Percentiles rank a stretch among this genome's conserved stretches.
phyloP scores from a whole-genome alignment of 352 stramenopile species.

The Phytopythium cucurbitacearum region DNA sequence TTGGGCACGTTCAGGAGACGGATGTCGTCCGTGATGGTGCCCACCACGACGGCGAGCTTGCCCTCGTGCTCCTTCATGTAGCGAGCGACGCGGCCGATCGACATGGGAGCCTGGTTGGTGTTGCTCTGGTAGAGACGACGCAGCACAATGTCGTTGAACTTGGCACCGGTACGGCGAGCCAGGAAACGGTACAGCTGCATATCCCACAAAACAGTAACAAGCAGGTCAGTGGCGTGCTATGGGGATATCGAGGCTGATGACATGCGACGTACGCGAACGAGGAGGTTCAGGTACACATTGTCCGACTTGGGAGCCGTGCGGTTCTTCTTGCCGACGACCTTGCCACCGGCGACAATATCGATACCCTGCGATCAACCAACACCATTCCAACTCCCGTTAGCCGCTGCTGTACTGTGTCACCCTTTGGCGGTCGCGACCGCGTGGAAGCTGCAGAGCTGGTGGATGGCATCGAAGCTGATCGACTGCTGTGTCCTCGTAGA shows the following conservation, averaged over 20 bases:
- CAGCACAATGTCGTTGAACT: constrained; percentile 98
- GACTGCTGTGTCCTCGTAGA: no score
- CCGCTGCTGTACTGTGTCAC: background rate
- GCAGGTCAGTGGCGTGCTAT: constrained; percentile 57
- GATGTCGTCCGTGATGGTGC: constrained; percentile 99
- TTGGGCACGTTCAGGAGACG: constrained; percentile 96
- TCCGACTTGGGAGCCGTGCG: constrained; percentile 97
- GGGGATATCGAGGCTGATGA: background rate
- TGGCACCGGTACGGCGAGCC: constrained; percentile 96
- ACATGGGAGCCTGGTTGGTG: constrained; percentile 98
- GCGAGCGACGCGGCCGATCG: constrained; percentile 92
- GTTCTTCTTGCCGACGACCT: constrained; percentile 97
- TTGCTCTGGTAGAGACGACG: constrained; percentile 99
- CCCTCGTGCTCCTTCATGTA: constrained; percentile 99
- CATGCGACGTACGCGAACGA: constrained; percentile 86
- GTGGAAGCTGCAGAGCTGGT: no score
- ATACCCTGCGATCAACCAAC: constrained; percentile 89
- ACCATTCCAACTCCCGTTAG: background rate
- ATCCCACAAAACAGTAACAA: background rate
- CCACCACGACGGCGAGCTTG: constrained; percentile 98
- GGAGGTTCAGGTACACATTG: constrained; percentile 99
- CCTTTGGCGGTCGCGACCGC: no score
- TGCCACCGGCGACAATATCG: constrained; percentile 98
- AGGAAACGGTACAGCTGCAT: constrained; percentile 94
- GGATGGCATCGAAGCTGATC: no score